These are phyloP conservation scores for Candida smagusa DNA, from an alignment of 1,139 yeast genomes.

Conservation along the genomic window DNA sequence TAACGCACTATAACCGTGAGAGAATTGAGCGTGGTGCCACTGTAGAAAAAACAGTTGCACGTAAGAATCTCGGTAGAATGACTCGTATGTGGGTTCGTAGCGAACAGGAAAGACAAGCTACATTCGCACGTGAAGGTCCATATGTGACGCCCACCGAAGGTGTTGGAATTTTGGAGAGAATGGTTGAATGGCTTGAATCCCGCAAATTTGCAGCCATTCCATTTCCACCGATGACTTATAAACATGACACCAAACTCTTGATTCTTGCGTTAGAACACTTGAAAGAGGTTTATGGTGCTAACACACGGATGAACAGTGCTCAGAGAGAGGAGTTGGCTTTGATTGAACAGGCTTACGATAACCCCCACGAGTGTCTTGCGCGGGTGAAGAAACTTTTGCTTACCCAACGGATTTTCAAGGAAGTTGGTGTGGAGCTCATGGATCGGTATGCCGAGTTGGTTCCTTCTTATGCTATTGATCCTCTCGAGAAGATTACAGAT, in stretches of 20 bases:
- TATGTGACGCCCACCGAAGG: slow-evolving; percentile 85
- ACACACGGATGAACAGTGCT: slow-evolving; percentile 76
- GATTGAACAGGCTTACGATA: slow-evolving; percentile 94
- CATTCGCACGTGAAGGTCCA: slow-evolving; percentile 84
- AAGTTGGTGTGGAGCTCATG: slow-evolving; percentile 85
- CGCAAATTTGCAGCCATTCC: slow-evolving; percentile 85
- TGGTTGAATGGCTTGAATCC: slow-evolving; percentile 92
- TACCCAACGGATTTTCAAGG: slow-evolving; percentile 91
- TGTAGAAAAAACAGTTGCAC: slow-evolving; percentile 91
- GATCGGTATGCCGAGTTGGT: slow-evolving; percentile 82
- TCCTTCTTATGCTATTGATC: slow-evolving; percentile 87
- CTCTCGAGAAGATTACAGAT: slow-evolving; percentile 92
- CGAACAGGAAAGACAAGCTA: slow-evolving; percentile 86
- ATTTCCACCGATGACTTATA: slow-evolving; percentile 88
- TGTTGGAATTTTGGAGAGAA: slow-evolving; percentile 75
- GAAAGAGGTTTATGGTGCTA: slow-evolving; percentile 80
- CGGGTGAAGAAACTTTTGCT: slow-evolving; percentile 78
- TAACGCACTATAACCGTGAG: slow-evolving; percentile 90
- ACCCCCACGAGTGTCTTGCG: slow-evolving; percentile 89
- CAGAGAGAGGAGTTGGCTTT: slow-evolving; percentile 92
- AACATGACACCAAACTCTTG: slow-evolving; percentile 87
- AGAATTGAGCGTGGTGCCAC: slow-evolving; percentile 83
- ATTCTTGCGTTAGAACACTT: slow-evolving; percentile 86
- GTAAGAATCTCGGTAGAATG: slow-evolving; percentile 86
- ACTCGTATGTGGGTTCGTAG: slow-evolving; percentile 90